These are phyloP conservation scores for Globisporangium spinosum DNA, from an alignment of 352 stramenopile species.

Conservation along the genomic window DNA sequence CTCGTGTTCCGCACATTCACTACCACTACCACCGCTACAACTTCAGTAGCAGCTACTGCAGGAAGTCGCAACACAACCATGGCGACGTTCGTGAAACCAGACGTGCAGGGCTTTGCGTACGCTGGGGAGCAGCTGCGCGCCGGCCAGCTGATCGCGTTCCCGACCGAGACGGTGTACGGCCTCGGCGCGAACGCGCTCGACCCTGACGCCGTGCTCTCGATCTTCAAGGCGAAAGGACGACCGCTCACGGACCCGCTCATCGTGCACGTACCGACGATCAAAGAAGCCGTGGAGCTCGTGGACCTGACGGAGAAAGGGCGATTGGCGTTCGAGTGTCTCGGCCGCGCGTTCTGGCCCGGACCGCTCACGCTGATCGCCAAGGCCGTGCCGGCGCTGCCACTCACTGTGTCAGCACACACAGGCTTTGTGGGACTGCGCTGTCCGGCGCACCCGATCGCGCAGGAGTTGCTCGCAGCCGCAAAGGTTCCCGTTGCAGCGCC, in stretches of 20 bases:
- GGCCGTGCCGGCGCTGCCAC: slow-evolving; percentile 82
- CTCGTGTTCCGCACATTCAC: neutral
- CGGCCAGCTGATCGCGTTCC: slow-evolving; percentile 91
- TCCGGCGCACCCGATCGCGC: slow-evolving; percentile 91
- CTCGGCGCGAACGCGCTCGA: slow-evolving; percentile 97
- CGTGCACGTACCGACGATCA: slow-evolving; percentile 92
- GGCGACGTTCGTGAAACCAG: slow-evolving; percentile 34
- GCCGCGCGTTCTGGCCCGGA: slow-evolving; percentile 94
- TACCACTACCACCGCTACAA: neutral
- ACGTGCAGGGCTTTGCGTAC: slow-evolving; percentile 38
- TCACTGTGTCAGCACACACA: slow-evolving; percentile 89
- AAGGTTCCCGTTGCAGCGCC: slow-evolving; percentile 95
- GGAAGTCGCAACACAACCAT: neutral
- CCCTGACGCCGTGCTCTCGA: slow-evolving; percentile 89
- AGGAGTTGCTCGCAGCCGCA: slow-evolving; percentile 84
- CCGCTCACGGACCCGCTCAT: slow-evolving; percentile 98
- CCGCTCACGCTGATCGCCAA: slow-evolving; percentile 96
- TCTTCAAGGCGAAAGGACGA: slow-evolving; percentile 95
- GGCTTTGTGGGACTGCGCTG: slow-evolving; percentile 96
- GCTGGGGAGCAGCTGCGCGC: slow-evolving; percentile 65
- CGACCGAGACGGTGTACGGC: slow-evolving; percentile 99
- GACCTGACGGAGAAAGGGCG: slow-evolving; percentile 63
- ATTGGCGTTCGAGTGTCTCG: slow-evolving; percentile 82
- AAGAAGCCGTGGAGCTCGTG: slow-evolving; percentile 88
- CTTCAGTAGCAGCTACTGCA: neutral